phyloP scores from a whole-genome alignment of 2,329 filamentous ascomycete species.

The Aurifilum marmelostoma region DNA sequence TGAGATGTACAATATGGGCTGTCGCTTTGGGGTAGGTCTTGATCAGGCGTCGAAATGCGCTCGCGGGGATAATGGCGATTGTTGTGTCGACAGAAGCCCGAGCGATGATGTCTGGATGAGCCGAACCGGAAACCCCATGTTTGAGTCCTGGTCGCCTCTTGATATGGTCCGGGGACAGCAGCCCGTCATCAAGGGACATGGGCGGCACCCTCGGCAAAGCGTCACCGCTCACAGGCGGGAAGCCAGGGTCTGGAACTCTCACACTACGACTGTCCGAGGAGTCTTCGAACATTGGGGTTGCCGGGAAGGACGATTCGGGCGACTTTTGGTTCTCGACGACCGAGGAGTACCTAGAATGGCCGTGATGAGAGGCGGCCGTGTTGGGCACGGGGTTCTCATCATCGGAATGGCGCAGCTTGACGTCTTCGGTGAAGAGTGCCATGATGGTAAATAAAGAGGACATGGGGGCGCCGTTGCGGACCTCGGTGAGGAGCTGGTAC shows the following conservation, averaged over 20 bases:
- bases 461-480: conserved; percentile 97
- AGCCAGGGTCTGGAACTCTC: conserved; percentile 36
- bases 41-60: conserved; percentile 89
- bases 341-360: conserved; percentile 36
- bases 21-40: conserved; percentile 95
- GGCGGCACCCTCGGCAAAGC: conserved; percentile 69
- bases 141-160: conserved; percentile 46
- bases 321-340: conserved; percentile 38
- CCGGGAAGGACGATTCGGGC: conserved; percentile 42
- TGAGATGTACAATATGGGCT: conserved; percentile 96
- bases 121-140: conserved; percentile 67
- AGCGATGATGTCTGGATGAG: conserved; percentile 96
- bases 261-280: conserved; percentile 29
- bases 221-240: conserved; percentile 39
- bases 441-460: conserved; percentile 97
- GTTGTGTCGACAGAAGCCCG: conserved; percentile 95
- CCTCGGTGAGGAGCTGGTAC: conserved; percentile 94
- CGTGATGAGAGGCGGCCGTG: conserved; percentile 35
- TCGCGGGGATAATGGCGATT: conserved; percentile 96
- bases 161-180: conserved; percentile 34
- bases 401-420: conserved; percentile 75
- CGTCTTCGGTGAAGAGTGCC: conserved; percentile 93
- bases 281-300: conserved; percentile 44
- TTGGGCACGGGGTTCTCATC: conserved; percentile 52
- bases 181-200: conserved; percentile 65